These are phyloP conservation scores for Marasmius tenuissimus DNA, from an alignment of 1,284 basidiomycete genomes.

Conservation along the genomic window DNA sequence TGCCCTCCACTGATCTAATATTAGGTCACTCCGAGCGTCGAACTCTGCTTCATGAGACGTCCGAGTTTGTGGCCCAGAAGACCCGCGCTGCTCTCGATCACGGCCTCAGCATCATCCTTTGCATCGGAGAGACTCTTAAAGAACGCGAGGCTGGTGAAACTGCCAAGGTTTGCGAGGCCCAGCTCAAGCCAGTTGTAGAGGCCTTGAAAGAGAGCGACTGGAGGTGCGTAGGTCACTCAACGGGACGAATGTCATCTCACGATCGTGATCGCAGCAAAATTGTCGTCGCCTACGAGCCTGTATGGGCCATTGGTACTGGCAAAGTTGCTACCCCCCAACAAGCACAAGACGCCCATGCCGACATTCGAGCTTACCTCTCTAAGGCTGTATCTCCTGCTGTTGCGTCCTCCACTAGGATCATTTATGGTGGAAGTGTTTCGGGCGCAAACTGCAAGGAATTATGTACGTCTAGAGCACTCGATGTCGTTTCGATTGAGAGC, in stretches of 20 bases:
- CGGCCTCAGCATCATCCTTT: slow-evolving; percentile 88
- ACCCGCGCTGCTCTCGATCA: slow-evolving; percentile 78
- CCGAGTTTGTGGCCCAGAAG: slow-evolving; percentile 85
- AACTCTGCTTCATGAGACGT: slow-evolving; percentile 88
- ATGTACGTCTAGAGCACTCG: slow-evolving; percentile 43
- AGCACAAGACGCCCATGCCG: slow-evolving; percentile 91
- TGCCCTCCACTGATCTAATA: not conserved
- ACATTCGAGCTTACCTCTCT: slow-evolving; percentile 79
- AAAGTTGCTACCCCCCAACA: slow-evolving; percentile 92
- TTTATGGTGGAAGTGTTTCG: slow-evolving; percentile 95
- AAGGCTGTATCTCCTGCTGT: slow-evolving; percentile 67
- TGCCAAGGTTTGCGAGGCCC: slow-evolving; percentile 76
- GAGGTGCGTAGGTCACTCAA: slow-evolving; percentile 53
- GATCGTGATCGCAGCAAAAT: slow-evolving; percentile 58
- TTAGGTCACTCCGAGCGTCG: slow-evolving; percentile 94
- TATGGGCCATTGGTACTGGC: slow-evolving; percentile 99
- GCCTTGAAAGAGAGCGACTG: slow-evolving; percentile 72
- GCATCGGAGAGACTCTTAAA: slow-evolving; percentile 92
- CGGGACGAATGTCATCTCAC: not conserved
- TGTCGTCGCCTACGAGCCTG: slow-evolving; percentile 95
- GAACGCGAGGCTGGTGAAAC: slow-evolving; percentile 87
- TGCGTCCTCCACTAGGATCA: slow-evolving; percentile 81
- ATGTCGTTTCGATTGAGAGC: not conserved
- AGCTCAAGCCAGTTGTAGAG: slow-evolving; percentile 79
- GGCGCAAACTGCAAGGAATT: slow-evolving; percentile 88